These are phyloP conservation scores for Daldinia vernicosa DNA, from an alignment of 495 filamentous ascomycete genomes.

Conservation along the genomic window DNA sequence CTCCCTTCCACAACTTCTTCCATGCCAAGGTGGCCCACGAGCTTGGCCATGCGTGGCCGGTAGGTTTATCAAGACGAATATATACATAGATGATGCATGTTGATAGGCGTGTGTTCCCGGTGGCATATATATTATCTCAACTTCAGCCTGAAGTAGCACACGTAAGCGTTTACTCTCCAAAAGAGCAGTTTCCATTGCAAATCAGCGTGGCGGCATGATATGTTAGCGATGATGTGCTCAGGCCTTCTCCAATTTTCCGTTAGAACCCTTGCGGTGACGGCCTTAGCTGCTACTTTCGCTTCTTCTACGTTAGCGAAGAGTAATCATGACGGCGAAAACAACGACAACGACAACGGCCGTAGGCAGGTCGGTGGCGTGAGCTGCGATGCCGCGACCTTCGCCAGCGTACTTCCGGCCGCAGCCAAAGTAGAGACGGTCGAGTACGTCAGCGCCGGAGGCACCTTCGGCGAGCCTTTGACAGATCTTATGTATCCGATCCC, in stretches of 20 bases:
- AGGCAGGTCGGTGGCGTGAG: slow-evolving; percentile 8
- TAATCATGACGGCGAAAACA: not conserved
- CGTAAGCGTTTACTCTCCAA: slow-evolving; percentile 9
- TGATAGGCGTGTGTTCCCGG: slow-evolving; percentile 8
- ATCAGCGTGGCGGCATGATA: slow-evolving; percentile 28
- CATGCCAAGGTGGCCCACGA: slow-evolving; percentile 22
- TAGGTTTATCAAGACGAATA: slow-evolving; percentile 1
- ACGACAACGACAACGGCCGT: not conserved
- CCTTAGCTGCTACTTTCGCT: slow-evolving; percentile 12
- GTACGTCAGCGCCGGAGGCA: slow-evolving; percentile 45
- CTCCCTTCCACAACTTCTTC: slow-evolving; percentile 2
- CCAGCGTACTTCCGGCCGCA: slow-evolving; percentile 35
- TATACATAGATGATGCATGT: slow-evolving; percentile 2
- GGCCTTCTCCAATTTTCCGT: slow-evolving; percentile 33
- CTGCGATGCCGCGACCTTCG: slow-evolving; percentile 42
- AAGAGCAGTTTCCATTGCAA: slow-evolving; percentile 26
- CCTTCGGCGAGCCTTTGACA: slow-evolving; percentile 48
- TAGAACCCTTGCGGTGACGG: slow-evolving; percentile 17
- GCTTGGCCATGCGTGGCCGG: slow-evolving; percentile 17
- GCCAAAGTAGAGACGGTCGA: slow-evolving; percentile 48
- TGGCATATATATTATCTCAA: slow-evolving; percentile 33
- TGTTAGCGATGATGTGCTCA: slow-evolving; percentile 34
- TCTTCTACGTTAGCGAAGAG: slow-evolving; percentile 14
- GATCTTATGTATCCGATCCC: slow-evolving; percentile 56
- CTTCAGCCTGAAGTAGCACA: slow-evolving; percentile 31